These are phyloP conservation scores for Hericium erinaceus DNA, from an alignment of 768 basidiomycete species.

Conservation along the genomic window DNA sequence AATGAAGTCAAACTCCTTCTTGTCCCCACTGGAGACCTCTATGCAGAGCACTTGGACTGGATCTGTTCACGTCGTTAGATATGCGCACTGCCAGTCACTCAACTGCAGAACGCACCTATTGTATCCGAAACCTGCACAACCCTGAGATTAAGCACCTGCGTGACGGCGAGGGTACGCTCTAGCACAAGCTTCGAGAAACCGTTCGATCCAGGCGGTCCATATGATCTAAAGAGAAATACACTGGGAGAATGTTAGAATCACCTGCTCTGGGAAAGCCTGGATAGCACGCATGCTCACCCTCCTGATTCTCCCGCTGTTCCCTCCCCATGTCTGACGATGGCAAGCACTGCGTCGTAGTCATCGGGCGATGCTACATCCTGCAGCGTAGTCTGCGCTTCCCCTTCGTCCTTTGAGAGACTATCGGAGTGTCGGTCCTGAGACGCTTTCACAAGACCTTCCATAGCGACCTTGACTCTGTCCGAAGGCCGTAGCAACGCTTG, in stretches of 20 bases:
- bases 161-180: conserved; percentile 9
- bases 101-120: too few relatives aligned
- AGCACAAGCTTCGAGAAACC: conserved; percentile 4
- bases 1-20: neutral
- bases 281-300: neutral
- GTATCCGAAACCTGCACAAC: too few relatives aligned
- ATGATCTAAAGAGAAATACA: neutral
- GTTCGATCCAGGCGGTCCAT: neutral
- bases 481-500: too few relatives aligned
- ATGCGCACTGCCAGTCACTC: too few relatives aligned
- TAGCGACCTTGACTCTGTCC: too few relatives aligned
- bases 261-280: neutral
- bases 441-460: too few relatives aligned
- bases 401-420: too few relatives aligned
- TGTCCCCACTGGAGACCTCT: conserved; percentile 1
- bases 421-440: too few relatives aligned
- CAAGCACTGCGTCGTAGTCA: neutral
- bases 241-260: neutral
- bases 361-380: neutral
- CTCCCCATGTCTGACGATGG: neutral
- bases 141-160: neutral
- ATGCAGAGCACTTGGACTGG: neutral
- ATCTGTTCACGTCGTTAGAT: too few relatives aligned
- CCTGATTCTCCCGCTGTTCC: neutral
- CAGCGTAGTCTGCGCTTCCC: too few relatives aligned